Evolutionary conservation across 1,139 yeast genomes (phyloP).

Genomic region (Taphrina communis): DNA sequence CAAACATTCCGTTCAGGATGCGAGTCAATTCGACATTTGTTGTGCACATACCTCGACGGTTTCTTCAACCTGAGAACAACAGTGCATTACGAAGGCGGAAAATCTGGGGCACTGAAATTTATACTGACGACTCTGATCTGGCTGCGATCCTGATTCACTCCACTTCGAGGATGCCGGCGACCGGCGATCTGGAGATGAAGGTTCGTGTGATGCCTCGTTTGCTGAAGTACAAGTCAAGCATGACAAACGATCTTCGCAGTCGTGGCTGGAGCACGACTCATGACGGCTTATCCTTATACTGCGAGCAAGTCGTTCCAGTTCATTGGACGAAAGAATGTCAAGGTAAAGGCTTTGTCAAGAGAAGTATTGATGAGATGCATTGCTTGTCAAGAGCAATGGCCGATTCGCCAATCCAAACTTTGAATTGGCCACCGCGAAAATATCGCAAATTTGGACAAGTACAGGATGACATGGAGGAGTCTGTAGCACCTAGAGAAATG

Average conservation of each 20-base stretch:
- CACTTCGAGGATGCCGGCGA: slow-evolving; percentile 56
- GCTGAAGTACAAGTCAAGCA: slow-evolving; percentile 65
- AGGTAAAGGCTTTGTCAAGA: slow-evolving; percentile 31
- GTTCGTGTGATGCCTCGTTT: slow-evolving; percentile 73
- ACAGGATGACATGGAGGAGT: neutral
- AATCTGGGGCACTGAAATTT: slow-evolving; percentile 90
- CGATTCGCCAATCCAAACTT: neutral
- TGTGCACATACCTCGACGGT: slow-evolving; percentile 28
- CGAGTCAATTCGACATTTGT: slow-evolving; percentile 15
- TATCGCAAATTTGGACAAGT: slow-evolving; percentile 6
- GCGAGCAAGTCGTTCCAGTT: slow-evolving; percentile 51
- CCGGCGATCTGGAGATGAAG: slow-evolving; percentile 57
- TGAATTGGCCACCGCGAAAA: slow-evolving; percentile 27
- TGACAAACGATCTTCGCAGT: slow-evolving; percentile 71
- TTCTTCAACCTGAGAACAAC: slow-evolving; percentile 27
- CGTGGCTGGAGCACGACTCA: slow-evolving; percentile 73
- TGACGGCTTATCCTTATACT: slow-evolving; percentile 70
- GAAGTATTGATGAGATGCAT: slow-evolving; percentile 18
- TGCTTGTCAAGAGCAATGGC: neutral
- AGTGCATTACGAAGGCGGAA: slow-evolving; percentile 54
- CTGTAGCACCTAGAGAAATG: neutral
- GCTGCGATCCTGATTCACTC: slow-evolving; percentile 72
- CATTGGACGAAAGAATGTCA: slow-evolving; percentile 18
- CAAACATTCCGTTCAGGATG: slow-evolving; percentile 5
- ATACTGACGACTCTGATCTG: slow-evolving; percentile 91